Evolutionary conservation across 1,139 yeast genomes (phyloP), one percentile per base, ranked within the genome.

Genomic region (Protomyces arabidopsidicola): DNA sequence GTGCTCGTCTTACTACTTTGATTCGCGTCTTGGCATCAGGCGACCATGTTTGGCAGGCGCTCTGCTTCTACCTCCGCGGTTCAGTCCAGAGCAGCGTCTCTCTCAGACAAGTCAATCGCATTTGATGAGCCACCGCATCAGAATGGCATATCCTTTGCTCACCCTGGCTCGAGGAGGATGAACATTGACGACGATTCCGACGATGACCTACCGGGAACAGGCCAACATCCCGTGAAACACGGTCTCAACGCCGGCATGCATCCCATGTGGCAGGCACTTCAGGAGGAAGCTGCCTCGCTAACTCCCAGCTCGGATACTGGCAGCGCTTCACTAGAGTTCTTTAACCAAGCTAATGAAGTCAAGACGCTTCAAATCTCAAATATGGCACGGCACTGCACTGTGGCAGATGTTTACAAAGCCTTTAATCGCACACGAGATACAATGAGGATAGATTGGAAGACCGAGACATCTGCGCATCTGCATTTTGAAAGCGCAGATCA

Each of bases 391-490:
- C 56, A 55, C 3, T 58, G 56, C 35, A 42, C 56, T 31, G 48
- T 50, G 3, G 24, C 52, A 10, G 57, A 63, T 8, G 42, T 63
- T n/a, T 63, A 63, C 52, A 42, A 52, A 24, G 56, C 65, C 12
- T 63, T 63, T 52, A 56, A 45, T 12, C 18, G 34, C 22, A 55
- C 42, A 24, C 18, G 42, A 22, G 58, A 57, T 5, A 51, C 42
- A 12, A 57, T 63, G 62, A 35, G 45, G 14, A 63, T 63, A n/a
- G 62, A 63, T 31, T 53, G 60, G 27, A 42, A 53, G 18, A 35
- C 52, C 27, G 45, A 50, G 38, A 59, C 60, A 31, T 36, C 39
- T 34, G 65, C 65, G 9, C 58, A 51, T 14, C 50, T 63, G 12
- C 62, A 55, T 42, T 63, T 63, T 31, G 36, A 39, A n/a, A 39